Conservation (phyloP, 345 rosid genomes). For the Pseudoturritis turrita region DNA sequence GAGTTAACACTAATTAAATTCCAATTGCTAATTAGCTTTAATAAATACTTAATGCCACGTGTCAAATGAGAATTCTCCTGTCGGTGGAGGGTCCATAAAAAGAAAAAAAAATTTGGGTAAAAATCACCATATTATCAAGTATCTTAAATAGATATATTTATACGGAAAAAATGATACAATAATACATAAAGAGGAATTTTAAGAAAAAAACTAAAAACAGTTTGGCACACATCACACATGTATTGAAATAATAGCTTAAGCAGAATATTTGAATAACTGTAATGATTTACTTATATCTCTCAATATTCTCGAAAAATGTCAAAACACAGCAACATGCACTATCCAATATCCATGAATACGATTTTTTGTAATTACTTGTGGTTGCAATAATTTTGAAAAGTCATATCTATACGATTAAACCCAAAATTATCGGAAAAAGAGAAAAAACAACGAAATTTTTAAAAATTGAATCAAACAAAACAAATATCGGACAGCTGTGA, state of each 20-base stretch:
- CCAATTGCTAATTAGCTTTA: background rate
- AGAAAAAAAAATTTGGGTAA: background rate
- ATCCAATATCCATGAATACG: background rate
- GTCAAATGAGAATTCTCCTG: background rate
- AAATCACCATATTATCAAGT: background rate
- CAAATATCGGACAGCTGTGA: constrained; percentile 29
- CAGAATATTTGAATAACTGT: background rate
- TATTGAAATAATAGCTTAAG: background rate
- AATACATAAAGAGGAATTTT: background rate
- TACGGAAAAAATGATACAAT: background rate
- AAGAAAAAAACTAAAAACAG: background rate
- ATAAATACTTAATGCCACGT: background rate
- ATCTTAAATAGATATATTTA: background rate
- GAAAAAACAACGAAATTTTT: background rate
- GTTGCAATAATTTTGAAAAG: constrained; percentile 21
- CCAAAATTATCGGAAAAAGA: background rate
- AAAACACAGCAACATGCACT: constrained; percentile 15
- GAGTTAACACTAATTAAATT: background rate
- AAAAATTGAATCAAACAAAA: constrained; percentile 10
- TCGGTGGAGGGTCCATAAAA: constrained; percentile 15
- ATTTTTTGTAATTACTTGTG: background rate
- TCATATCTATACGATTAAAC: background rate
- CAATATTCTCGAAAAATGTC: background rate
- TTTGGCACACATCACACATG: background rate
- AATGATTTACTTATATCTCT: background rate